These are phyloP conservation scores for Plasmopara halstedii DNA, from an alignment of 352 stramenopile genomes.

Conservation along the genomic window DNA sequence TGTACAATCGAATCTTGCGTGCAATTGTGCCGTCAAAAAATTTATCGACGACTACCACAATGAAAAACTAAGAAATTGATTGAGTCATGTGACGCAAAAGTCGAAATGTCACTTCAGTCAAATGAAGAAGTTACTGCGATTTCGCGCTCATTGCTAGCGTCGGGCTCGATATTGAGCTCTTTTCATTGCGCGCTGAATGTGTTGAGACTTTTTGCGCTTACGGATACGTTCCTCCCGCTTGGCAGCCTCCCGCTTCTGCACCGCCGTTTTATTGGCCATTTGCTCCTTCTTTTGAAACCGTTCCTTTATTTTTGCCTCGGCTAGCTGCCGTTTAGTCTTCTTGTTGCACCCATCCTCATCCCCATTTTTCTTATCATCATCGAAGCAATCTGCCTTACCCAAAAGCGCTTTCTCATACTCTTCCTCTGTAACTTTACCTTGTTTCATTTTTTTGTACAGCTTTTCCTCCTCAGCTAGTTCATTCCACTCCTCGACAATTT, in stretches of 20 bases:
- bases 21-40: no score
- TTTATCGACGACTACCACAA: no score
- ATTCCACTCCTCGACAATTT: slow-evolving; percentile 99
- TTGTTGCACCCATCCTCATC: slow-evolving; percentile 29
- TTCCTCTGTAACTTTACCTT: slow-evolving; percentile 95
- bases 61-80: no score
- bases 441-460: slow-evolving; percentile 95
- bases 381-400: slow-evolving; percentile 34
- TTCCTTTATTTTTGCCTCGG: slow-evolving; percentile 67
- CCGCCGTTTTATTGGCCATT: slow-evolving; percentile 55
- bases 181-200: slow-evolving; percentile 51
- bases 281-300: slow-evolving; percentile 82
- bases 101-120: no score
- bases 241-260: slow-evolving; percentile 62
- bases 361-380: slow-evolving; percentile 29
- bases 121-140: no score
- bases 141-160: slow-evolving; percentile 9
- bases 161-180: slow-evolving; percentile 38
- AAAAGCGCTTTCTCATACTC: slow-evolving; percentile 84
- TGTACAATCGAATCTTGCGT: no score
- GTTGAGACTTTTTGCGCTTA: slow-evolving; percentile 70
- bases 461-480: slow-evolving; percentile 97
- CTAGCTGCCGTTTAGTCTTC: slow-evolving; percentile 52
- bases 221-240: slow-evolving; percentile 81
- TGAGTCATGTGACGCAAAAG: no score